These are phyloP conservation scores for Brettanomyces nanus DNA, from an alignment of 805 yeast species.

Conservation along the genomic window DNA sequence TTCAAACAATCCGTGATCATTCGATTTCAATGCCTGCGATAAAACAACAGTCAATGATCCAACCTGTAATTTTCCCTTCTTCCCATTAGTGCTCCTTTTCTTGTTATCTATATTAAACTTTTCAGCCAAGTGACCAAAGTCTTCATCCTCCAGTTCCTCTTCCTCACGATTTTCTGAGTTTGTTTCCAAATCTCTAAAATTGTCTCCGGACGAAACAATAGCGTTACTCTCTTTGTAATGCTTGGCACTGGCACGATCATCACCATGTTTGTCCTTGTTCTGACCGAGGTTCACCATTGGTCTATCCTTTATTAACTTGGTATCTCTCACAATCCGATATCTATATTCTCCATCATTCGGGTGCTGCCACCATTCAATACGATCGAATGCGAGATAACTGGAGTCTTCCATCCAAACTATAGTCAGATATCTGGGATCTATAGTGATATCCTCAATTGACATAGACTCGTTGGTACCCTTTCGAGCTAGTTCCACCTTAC, in stretches of 20 bases:
- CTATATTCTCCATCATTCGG: conserved; percentile 16
- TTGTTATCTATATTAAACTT: conserved; percentile 29
- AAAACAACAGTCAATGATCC: conserved; percentile 81
- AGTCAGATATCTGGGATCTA: conserved; percentile 29
- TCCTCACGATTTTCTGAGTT: conserved; percentile 38
- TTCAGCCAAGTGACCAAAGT: conserved; percentile 41
- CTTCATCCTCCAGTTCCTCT: conserved; percentile 23
- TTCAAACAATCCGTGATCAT: conserved; percentile 81
- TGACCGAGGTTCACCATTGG: conserved; percentile 31
- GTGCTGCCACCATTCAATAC: conserved; percentile 37
- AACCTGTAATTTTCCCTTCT: conserved; percentile 46
- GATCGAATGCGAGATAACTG: conserved; percentile 48
- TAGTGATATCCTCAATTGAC: conserved; percentile 14
- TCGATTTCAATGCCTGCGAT: conserved; percentile 79
- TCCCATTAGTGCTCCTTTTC: conserved; percentile 17
- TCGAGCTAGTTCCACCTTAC: conserved; percentile 33
- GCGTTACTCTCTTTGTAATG: conserved; percentile 56
- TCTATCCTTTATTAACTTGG: conserved; percentile 28
- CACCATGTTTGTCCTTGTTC: conserved; percentile 37
- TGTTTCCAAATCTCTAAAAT: conserved; percentile 46
- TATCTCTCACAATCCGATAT: conserved; percentile 20
- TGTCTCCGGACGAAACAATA: conserved; percentile 55
- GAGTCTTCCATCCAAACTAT: conserved; percentile 59
- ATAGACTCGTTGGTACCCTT: conserved; percentile 24
- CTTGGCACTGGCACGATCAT: conserved; percentile 45